Evolutionary conservation across 2,329 filamentous ascomycete species (phyloP), one percentile per base, ranked within the genome.

Genomic region (Thelonectria olida): DNA sequence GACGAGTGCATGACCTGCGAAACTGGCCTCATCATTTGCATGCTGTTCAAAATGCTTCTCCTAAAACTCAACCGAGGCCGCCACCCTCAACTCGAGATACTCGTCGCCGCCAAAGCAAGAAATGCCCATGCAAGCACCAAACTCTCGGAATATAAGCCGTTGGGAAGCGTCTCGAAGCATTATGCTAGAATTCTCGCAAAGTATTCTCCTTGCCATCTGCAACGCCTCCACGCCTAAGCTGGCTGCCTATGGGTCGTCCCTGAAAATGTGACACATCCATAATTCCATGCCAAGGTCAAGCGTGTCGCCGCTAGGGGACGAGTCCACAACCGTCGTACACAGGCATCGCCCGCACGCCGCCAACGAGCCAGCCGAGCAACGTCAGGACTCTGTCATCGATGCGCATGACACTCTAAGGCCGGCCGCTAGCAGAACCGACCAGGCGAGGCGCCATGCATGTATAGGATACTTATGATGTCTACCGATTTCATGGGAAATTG

Each of bases 221-320:
- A 80, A 58, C 7, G 74, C 75, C 25, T 72, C 60, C 2, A 47
- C 54, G 5, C 73, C 72, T 51, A 85, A 67, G 5, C 70, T 65
- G 3, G 66, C 66, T 2, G 84, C 82, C 85, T 84, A 87, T 2
- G 73, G 71, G 58, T 86, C 83, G 3, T 76, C 76, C 0, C 71
- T 72, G 59, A 81, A 80, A 73, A 85, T 84, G 61, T 87, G 84
- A 20, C 78, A 78, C 44, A 82, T 82, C 85, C 85, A 88, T 25
- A 88, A 68, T 1, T 83, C 82, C 85, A 88, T 88, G 1, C 85
- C 86, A 42, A 88, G 69, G 67, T 88, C 85, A n/a, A 87, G 71
- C 17, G 81, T 74, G 70, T 87, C 85, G 4, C 69, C 72, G 27
- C 82, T 84, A 3, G 81, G 76, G 13, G 38, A 41, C 9, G n/a